Base-by-base conservation (phyloP, 371 early-diverging fungal species). In the Lichtheimia corymbifera region DNA sequence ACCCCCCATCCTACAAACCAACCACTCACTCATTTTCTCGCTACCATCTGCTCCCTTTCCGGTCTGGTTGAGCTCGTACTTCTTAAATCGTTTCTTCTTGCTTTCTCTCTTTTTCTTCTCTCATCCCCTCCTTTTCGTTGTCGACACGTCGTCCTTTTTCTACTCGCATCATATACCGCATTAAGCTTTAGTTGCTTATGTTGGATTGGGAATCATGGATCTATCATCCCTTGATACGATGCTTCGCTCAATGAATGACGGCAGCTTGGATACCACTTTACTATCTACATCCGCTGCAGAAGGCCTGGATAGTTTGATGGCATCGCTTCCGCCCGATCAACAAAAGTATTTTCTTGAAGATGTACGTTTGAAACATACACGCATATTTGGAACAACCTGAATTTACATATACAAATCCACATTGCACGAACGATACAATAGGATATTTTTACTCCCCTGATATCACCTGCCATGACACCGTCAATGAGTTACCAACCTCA, bases 401-500 rank as follows among this genome's bases (percentile, higher is more conserved):
- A 35, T 35, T 35, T 35, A 35, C 35, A 35, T 35, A 11, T 35
- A 5, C 28, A 35, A 35, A 35, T 35, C 35, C 35, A 35, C 35
- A 35, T 35, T 35, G 11, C 6, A 9, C 35, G 35, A 6, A 35
- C 35, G 35, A 35, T 35, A 35, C 35, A 35, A 35, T 44, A 68
- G 62, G 68, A 68, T 50, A 64, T 68, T 50, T 74, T 78, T 14
- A 85, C 88, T 4, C 88, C 88, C 0, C 67, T 88, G 53, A 80
- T 88, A 40, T 88, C 88, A 1, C 88, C 88, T 2, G 85, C 85
- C 14, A 84, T 85, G 79, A 88, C 88, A 14, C 88, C 88, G 17
- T 84, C 84, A 30, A 83, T 83, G 18, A 22, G 47, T 22, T 47
- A 47, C 11, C 22, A 18, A 5, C 47, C 47, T 14, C n/a, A 22